Evolutionary conservation across 169 alveolate species (phyloP).

Genomic region (Eimeria zaria): DNA sequence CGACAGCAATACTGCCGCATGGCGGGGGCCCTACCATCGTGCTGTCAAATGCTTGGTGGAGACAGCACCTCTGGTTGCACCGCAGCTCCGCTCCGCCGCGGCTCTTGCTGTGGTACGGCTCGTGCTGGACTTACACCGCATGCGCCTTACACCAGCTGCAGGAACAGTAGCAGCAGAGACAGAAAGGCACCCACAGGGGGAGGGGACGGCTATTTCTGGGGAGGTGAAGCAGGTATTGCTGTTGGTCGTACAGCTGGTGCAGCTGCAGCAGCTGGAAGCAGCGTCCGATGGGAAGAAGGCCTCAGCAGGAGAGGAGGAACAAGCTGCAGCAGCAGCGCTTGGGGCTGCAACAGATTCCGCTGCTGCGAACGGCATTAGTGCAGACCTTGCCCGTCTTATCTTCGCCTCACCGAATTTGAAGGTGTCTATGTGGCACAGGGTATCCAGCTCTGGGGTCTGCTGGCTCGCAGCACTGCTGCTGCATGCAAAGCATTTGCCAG

Average conservation of each 20-base stretch:
- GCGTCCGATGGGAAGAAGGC: conserved; percentile 53
- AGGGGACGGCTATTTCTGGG: conserved; percentile 19
- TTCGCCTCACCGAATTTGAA: conserved; percentile 21
- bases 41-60: conserved; percentile 30
- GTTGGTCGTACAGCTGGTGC: conserved; percentile 53
- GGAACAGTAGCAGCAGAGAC: background rate
- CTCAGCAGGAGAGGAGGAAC: conserved; percentile 57
- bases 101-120: conserved; percentile 77
- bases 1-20: conserved; percentile 28
- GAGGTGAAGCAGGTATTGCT: conserved; percentile 47
- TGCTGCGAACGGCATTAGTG: conserved; percentile 11
- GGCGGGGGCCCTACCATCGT: conserved; percentile 51
- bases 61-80: conserved; percentile 58
- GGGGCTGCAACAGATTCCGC: conserved; percentile 65
- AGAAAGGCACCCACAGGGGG: background rate
- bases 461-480: conserved; percentile 70
- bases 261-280: conserved; percentile 55
- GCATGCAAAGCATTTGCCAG: conserved; percentile 72
- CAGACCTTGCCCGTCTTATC: conserved; percentile 12
- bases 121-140: conserved; percentile 65
- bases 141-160: conserved; percentile 35
- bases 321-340: conserved; percentile 64
- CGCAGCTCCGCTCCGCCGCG: conserved; percentile 59
- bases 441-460: conserved; percentile 52
- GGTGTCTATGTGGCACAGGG: conserved; percentile 61